Conservation (phyloP, 331 rosid genomes). For the Prunus yedoensis region DNA sequence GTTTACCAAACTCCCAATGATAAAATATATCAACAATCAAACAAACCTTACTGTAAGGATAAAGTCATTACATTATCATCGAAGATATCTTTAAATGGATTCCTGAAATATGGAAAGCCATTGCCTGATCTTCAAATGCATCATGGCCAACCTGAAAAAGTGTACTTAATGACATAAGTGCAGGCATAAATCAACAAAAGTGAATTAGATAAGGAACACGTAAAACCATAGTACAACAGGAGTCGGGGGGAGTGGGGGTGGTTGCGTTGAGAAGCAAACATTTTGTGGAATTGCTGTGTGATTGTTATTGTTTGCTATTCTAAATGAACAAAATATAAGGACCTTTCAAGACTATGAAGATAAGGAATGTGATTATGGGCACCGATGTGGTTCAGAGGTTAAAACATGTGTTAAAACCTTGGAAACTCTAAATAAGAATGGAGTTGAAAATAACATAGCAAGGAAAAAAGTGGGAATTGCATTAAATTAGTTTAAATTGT, state of each 20-base stretch:
- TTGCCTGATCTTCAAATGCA: slow-evolving; percentile 58
- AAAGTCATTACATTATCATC: slow-evolving; percentile 55
- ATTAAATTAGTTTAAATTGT: background rate
- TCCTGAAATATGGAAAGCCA: slow-evolving; percentile 59
- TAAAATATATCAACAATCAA: background rate
- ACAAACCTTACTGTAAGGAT: background rate
- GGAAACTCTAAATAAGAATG: background rate
- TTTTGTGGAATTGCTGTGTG: background rate
- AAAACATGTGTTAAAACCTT: background rate
- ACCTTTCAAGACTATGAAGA: background rate
- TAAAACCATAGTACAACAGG: background rate
- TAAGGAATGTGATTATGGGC: no score
- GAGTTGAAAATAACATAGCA: background rate
- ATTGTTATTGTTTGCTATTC: background rate
- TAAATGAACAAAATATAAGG: background rate
- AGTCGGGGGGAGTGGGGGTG: background rate
- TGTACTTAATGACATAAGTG: slow-evolving; percentile 6
- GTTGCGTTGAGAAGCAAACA: background rate
- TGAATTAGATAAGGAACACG: background rate
- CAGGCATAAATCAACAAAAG: background rate
- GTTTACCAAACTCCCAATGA: background rate
- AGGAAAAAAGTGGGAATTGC: background rate
- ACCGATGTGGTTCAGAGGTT: background rate
- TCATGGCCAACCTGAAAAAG: slow-evolving; percentile 79
- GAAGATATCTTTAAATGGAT: slow-evolving; percentile 83